Evolutionary conservation across 768 basidiomycete species (phyloP).

Genomic region (Termitomyces sp.): DNA sequence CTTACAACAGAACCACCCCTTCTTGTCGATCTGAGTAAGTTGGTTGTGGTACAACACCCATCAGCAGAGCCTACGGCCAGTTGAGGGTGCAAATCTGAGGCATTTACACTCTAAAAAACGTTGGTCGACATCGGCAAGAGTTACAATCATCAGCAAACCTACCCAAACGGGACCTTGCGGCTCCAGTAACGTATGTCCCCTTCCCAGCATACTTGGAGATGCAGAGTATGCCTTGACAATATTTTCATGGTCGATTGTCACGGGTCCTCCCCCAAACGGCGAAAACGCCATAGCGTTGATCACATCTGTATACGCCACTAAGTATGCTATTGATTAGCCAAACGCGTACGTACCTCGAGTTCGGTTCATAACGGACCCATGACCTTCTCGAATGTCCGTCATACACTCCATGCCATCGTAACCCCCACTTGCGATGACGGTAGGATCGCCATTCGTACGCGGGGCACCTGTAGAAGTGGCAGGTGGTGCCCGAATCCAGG

Average conservation of each 20-base stretch:
- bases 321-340: background rate
- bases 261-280: conserved; percentile 58
- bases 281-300: conserved; percentile 66
- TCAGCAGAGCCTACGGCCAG: conserved; percentile 80
- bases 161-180: conserved; percentile 85
- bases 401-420: conserved; percentile 76
- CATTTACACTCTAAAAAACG: conserved; percentile 49
- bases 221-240: conserved; percentile 70
- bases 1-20: conserved; percentile 69
- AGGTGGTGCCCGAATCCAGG: conserved; percentile 70
- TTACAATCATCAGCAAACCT: conserved; percentile 17
- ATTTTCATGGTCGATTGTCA: conserved; percentile 83
- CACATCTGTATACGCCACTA: conserved; percentile 43
- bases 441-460: conserved; percentile 52
- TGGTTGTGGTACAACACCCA: conserved; percentile 73
- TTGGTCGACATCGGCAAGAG: background rate
- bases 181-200: conserved; percentile 67
- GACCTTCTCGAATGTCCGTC: conserved; percentile 71
- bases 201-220: conserved; percentile 66
- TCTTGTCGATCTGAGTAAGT: conserved; percentile 59
- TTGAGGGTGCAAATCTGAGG: conserved; percentile 86
- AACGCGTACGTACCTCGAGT: conserved; percentile 53
- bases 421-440: conserved; percentile 69
- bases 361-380: conserved; percentile 65
- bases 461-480: conserved; percentile 39